Evolutionary conservation across 208 protist genomes (phyloP), one percentile per base, ranked within the genome.

Genomic region (Naegleria gruberi): DNA sequence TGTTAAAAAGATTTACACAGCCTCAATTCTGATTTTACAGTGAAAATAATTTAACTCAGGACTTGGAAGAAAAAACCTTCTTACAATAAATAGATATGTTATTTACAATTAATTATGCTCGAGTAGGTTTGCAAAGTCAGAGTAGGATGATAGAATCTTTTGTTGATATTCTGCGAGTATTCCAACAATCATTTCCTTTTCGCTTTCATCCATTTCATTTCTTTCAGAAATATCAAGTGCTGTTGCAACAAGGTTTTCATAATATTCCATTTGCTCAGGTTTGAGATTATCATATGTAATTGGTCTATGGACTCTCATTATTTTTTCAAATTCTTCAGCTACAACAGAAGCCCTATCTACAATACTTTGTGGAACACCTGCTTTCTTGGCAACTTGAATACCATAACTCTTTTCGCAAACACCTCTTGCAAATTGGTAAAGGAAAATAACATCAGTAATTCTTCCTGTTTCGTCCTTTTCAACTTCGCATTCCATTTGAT

Each of bases 381-480:
- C 96, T 91, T 97, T 94, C 34, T 94, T 83, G 0, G 97, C 97
- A 41, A 98, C 96, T 86, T 98, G 96, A 26, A 98, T 94, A 77
- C 97, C 97, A 91, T 97, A 98, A 92, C 95, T 97, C 34, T 95
- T 92, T 23, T 94, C 92, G 89, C 95, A 98, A 42, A 97, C 94
- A 40, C 97, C 97, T 5, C 91, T 91, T 44, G 96, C 94, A 4
- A 97, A 94, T 30, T 94, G 94, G 91, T 98, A 97, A 45, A 97
- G 86, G 92, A 98, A 98, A 26, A 93, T 95, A 37, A 98, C 92
- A 26, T 77, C 47, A 7, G 12, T 12, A 37, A 77, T 77, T 77
- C 8, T 77, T 1, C 65, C 65, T 23, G 45, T 46, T n/a, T 26
- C n/a, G 3, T 89, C 86, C 40, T 43, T 43, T 26, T 89, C 23